phyloP scores from a whole-genome alignment of 371 early-diverging fungal genomes.

The Apophysomyces variabilis region DNA sequence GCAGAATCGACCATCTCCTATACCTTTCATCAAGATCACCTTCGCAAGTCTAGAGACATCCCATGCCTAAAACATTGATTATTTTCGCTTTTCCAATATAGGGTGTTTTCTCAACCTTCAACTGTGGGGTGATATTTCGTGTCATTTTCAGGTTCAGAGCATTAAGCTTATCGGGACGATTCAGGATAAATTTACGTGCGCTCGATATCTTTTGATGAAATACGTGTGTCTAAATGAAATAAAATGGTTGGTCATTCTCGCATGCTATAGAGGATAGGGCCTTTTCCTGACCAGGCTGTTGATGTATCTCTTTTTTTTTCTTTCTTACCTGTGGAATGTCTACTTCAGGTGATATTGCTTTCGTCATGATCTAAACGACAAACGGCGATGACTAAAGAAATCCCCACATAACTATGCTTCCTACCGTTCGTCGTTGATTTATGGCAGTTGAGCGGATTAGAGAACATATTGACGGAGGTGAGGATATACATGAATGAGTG shows the following conservation, averaged over 20 bases:
- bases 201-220: constrained; percentile 59
- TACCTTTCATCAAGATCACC: constrained; percentile 83
- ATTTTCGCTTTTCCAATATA: background rate
- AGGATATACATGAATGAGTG: background rate
- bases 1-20: constrained; percentile 85
- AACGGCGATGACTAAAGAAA: background rate
- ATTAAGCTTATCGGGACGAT: constrained; percentile 89
- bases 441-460: background rate
- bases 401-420: too few species aligned
- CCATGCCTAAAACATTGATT: constrained; percentile 68
- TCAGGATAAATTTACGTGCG: constrained; percentile 77
- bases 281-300: too few species aligned
- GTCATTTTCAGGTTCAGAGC: constrained; percentile 92
- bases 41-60: constrained; percentile 86
- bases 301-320: background rate
- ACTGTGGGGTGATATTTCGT: constrained; percentile 80
- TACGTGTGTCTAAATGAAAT: constrained; percentile 52
- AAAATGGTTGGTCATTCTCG: too few species aligned
- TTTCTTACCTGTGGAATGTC: constrained; percentile 23
- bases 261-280: too few species aligned
- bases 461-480: background rate
- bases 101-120: constrained; percentile 57
- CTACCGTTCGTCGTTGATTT: background rate
- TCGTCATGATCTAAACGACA: background rate
- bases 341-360: constrained; percentile 5